Evolutionary conservation across 371 early-diverging fungal genomes (phyloP), one percentile per base, ranked within the genome.

Genomic region (Rhizopus stolonifer): DNA sequence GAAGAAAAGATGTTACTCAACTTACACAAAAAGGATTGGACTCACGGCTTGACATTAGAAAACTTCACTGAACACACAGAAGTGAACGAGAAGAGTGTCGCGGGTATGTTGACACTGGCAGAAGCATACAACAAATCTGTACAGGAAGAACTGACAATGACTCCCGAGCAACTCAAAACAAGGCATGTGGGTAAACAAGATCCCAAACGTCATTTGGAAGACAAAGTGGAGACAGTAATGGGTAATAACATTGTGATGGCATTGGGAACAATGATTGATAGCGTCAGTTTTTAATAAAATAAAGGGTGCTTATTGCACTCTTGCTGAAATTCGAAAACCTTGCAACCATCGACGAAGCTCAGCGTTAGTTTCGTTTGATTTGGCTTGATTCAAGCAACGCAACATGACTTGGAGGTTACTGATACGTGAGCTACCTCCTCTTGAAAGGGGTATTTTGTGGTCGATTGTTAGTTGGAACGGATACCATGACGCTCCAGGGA

Each of bases 1-100:
- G 99, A 99, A 74, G 93, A 99, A 72, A 94, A 95, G 77, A 99
- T 99, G 99, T 73, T 99, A 43, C 79, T 99, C 51, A 99, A 98
- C 73, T 64, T 99, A 46, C 95, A 99, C 82, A 97, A 98, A 78
- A 98, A 97, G 80, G 94, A 93, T 59, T 99, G 99, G 99, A 95
- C 99, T 4, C 84, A 92, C 61, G 98, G 97, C 14, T 75, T 99
- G 44, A 89, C 87, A 22, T 67, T 98, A 54, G 77, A 80, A n/a
- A 88, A 93, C 68, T 91, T 94, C 54, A 80, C 84, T 22, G 80
- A 87, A 52, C 94, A 93, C 60, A 79, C 90, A 21, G 80, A 84
- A 58, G 67, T 80, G 14, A 98, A 96, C 60, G 91, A 92, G 64
- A 74, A 82, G 67, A 81, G 85, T 38, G 94, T 95, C 36, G 87